Percentiles rank a stretch among this genome's conserved stretches.
phyloP scores from a whole-genome alignment of 1,284 basidiomycete species.

The Moesziomyces aphidis region DNA sequence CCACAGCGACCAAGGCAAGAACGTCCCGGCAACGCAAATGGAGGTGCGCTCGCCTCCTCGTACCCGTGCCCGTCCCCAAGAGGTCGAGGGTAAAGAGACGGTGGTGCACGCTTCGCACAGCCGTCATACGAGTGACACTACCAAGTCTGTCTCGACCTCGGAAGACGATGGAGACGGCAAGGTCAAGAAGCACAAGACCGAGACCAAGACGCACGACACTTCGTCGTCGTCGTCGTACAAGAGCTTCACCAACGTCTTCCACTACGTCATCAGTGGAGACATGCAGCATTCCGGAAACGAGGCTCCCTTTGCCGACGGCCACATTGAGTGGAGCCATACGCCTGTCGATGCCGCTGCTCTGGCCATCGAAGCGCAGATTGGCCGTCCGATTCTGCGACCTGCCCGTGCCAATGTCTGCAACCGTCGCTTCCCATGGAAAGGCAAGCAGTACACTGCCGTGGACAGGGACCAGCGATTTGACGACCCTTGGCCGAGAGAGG shows the following conservation, averaged over 20 bases:
- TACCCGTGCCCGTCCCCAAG: background rate
- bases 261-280: constrained; percentile 29
- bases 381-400: constrained; percentile 26
- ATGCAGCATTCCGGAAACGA: constrained; percentile 9
- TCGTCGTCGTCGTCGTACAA: constrained; percentile 24
- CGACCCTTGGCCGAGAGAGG: constrained; percentile 11
- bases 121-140: background rate
- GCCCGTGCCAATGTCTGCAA: constrained; percentile 37
- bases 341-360: background rate
- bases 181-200: background rate
- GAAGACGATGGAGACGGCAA: constrained; percentile 8
- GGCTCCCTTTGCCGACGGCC: constrained; percentile 27
- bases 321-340: constrained; percentile 29
- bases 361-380: constrained; percentile 4
- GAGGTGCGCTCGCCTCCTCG: background rate
- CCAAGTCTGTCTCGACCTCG: constrained; percentile 1
- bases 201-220: constrained; percentile 2
- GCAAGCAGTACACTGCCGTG: constrained; percentile 10
- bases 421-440: constrained; percentile 29
- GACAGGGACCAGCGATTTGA: constrained; percentile 25
- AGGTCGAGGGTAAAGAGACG: background rate
- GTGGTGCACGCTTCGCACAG: constrained; percentile 7
- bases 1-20: background rate
- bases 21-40: background rate
- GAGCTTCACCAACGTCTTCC: constrained; percentile 16